Base-by-base conservation (phyloP, 2,329 filamentous ascomycete species). In the Penicillium capsulatum region DNA sequence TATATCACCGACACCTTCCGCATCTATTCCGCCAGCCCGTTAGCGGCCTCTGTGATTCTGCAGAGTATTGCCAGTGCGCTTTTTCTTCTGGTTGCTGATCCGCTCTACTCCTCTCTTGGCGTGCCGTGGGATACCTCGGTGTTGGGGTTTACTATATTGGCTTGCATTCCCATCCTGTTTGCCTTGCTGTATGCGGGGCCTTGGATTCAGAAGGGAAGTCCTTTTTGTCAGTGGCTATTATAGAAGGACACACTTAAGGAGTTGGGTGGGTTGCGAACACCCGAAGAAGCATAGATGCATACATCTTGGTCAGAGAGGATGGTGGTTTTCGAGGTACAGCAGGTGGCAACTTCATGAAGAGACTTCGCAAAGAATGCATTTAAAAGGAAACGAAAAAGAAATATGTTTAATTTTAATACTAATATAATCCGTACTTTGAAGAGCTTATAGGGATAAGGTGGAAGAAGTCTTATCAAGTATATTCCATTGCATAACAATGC, bases 1-100 rank as follows among this genome's bases (percentile, higher is more conserved):
- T 83, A 83, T 52, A 68, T 83, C 10, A 79, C 76, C 22, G 81
- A 84, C 50, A 79, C 80, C 13, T 84, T 84, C 60, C 75, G 79
- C 47, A 73, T 80, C 31, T 84, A 77, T 51, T 78, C 80, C 0
- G 77, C 77, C 1, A 75, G 71, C 13, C 77, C 74, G 2, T 68
- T 77, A 38, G 75, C 75, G 0, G 73, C 75, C 0, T 66, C 73
- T 1, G 72, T 69, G 4, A 72, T 71, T 33, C 63, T 67, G 34
- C 68, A 76, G 3, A 75, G 70, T 15, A 53, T 77, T 2, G 62
- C 76, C 8, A 76, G 74, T 2, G 72, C 72, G 1, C 65, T 81
- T 1, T 67, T 84, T 31, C 80, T 80, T 3, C 66, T 84, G 8
- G 67, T 65, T 7, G 63, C 65, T 4, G 50, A 53, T n/a, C 55